A percentile compares a stretch with the other conserved stretches of the same genome.
Evolutionary conservation across 192 early-diverging fungal species (phyloP).

Genomic region (Coemansia sp.): DNA sequence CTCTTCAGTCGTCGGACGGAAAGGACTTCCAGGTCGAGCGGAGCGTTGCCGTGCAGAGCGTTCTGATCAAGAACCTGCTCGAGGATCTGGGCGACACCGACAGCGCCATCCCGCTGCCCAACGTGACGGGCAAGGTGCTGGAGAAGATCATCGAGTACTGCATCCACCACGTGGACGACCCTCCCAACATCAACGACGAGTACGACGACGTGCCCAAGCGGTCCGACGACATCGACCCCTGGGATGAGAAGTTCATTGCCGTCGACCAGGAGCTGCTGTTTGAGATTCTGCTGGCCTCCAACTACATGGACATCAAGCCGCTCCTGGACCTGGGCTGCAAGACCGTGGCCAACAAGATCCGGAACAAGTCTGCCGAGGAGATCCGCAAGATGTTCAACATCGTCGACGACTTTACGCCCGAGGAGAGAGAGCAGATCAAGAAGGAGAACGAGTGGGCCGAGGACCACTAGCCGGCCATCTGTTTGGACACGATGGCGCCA

Average conservation of each 20-base stretch:
- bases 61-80: constrained; percentile 78
- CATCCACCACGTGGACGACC: constrained; percentile 72
- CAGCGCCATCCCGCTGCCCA: constrained; percentile 72
- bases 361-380: constrained; percentile 89
- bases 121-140: constrained; percentile 69
- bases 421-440: constrained; percentile 90
- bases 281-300: constrained; percentile 80
- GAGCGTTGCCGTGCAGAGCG: constrained; percentile 67
- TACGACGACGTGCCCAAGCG: constrained; percentile 55
- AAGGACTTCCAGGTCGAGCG: constrained; percentile 60
- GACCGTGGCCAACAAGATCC: constrained; percentile 97
- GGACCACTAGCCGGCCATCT: too few relatives aligned
- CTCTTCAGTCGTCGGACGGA: constrained; percentile 63
- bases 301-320: constrained; percentile 95
- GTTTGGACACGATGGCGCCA: too few relatives aligned
- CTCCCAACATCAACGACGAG: constrained; percentile 52
- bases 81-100: constrained; percentile 70
- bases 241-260: constrained; percentile 77
- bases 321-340: constrained; percentile 97
- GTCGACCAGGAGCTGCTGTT: constrained; percentile 78
- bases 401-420: constrained; percentile 90
- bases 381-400: constrained; percentile 98
- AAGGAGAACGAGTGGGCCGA: constrained; percentile 79
- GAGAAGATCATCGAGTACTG: constrained; percentile 84
- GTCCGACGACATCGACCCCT: constrained; percentile 71